These are phyloP conservation scores for Xylariaceae sp. DNA, from an alignment of 2,329 filamentous ascomycete genomes.

Conservation along the genomic window DNA sequence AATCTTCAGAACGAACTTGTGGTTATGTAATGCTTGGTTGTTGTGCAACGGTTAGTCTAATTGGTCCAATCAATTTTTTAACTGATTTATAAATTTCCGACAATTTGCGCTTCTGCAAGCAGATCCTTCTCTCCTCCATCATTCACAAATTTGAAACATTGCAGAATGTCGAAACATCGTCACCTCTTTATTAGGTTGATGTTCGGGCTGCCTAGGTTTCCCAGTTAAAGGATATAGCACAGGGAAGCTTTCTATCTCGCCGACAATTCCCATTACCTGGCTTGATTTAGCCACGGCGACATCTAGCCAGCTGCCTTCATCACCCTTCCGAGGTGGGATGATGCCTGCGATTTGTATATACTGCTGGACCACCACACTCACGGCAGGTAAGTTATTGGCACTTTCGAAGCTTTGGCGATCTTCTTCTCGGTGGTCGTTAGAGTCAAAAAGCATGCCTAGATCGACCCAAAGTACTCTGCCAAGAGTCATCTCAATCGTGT, in stretches of 20 bases:
- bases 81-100: slow-evolving; percentile 5
- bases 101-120: neutral
- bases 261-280: too few species aligned
- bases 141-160: neutral
- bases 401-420: slow-evolving; percentile 88
- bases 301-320: too few species aligned
- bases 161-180: too few species aligned
- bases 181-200: too few species aligned
- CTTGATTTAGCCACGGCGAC: neutral
- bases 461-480: slow-evolving; percentile 71
- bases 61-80: slow-evolving; percentile 5
- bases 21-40: neutral
- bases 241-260: too few species aligned
- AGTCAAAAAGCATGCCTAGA: slow-evolving; percentile 88
- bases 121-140: neutral
- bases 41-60: slow-evolving; percentile 1
- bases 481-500: slow-evolving; percentile 91
- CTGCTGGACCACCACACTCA: neutral
- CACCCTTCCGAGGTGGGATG: neutral
- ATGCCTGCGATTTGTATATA: neutral
- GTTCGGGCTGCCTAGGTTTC: too few species aligned
- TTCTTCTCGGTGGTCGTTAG: slow-evolving; percentile 62
- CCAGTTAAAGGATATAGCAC: too few species aligned
- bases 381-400: slow-evolving; percentile 44
- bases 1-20: too few species aligned